A percentile compares a stretch with the other conserved stretches of the same genome.
Evolutionary conservation across 2,329 filamentous ascomycete species (phyloP).

Genomic region (Alternaria consortialis): DNA sequence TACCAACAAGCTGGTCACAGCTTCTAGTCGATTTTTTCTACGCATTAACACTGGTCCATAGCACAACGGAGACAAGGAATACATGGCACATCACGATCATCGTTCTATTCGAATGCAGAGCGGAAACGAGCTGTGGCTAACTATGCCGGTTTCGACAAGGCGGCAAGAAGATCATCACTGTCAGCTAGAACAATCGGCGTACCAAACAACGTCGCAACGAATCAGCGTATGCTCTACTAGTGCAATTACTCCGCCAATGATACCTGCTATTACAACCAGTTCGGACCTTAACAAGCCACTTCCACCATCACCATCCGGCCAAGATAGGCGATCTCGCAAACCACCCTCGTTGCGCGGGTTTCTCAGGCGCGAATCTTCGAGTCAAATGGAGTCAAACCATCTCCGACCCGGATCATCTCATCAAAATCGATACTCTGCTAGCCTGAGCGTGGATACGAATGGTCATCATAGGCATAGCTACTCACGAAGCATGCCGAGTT

Average conservation of each 20-base stretch:
- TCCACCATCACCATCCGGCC: slow-evolving; percentile 36
- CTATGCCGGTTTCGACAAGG: slow-evolving; percentile 31
- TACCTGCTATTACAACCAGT: slow-evolving; percentile 35
- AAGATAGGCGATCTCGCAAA: slow-evolving; percentile 36
- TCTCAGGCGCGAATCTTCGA: slow-evolving; percentile 36
- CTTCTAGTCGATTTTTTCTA: slow-evolving; percentile 29
- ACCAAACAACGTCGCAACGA: slow-evolving; percentile 38
- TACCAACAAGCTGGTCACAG: slow-evolving; percentile 27
- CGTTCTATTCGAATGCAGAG: slow-evolving; percentile 27
- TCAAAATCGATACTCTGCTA: slow-evolving; percentile 26
- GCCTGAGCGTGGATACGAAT: slow-evolving; percentile 34
- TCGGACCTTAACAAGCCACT: slow-evolving; percentile 42
- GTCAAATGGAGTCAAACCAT: slow-evolving; percentile 30
- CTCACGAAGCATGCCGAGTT: slow-evolving; percentile 49
- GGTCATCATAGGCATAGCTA: slow-evolving; percentile 30
- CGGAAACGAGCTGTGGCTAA: slow-evolving; percentile 45
- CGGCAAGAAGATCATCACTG: slow-evolving; percentile 20
- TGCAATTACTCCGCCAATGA: slow-evolving; percentile 17
- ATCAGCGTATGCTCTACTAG: slow-evolving; percentile 26
- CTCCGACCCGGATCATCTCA: slow-evolving; percentile 34
- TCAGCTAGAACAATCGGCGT: slow-evolving; percentile 36
- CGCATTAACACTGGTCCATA: slow-evolving; percentile 24
- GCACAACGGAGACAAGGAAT: slow-evolving; percentile 13
- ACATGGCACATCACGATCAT: slow-evolving; percentile 35
- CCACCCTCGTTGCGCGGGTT: slow-evolving; percentile 37